A percentile compares a stretch with the other conserved stretches of the same genome.
phyloP scores from a whole-genome alignment of 305 asterid species.

The Fraxinus ornus region DNA sequence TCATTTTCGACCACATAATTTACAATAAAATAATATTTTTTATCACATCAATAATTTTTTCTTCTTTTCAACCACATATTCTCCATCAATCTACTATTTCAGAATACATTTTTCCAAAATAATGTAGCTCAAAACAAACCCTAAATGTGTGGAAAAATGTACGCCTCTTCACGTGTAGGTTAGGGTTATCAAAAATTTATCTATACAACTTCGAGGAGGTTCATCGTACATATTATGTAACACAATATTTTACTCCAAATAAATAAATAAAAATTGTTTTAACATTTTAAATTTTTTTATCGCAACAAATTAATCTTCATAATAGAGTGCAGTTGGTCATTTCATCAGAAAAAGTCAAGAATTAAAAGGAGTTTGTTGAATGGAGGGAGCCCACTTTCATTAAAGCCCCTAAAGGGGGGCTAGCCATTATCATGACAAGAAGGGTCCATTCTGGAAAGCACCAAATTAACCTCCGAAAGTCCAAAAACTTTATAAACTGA shows the following conservation, averaged over 20 bases:
- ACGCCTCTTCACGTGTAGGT: background rate
- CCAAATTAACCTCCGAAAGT: slow-evolving; percentile 19
- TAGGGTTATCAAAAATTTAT: background rate
- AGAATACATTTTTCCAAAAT: too few relatives aligned
- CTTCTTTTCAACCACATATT: too few relatives aligned
- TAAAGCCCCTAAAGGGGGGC: slow-evolving; percentile 11
- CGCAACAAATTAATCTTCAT: background rate
- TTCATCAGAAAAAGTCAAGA: slow-evolving; percentile 9
- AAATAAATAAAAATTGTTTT: background rate
- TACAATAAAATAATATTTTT: too few relatives aligned
- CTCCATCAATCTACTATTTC: too few relatives aligned
- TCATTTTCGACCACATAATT: too few relatives aligned
- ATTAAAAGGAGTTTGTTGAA: background rate
- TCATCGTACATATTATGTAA: background rate
- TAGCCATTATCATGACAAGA: slow-evolving; percentile 13
- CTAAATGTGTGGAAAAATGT: background rate
- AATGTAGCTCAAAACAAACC: too few relatives aligned
- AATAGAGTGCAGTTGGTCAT: background rate
- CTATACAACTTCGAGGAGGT: background rate
- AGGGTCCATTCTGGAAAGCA: slow-evolving; percentile 21
- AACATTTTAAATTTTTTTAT: background rate
- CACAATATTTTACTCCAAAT: background rate
- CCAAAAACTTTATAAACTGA: slow-evolving; percentile 16
- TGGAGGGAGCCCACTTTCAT: background rate
- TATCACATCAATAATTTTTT: too few relatives aligned